Evolutionary conservation across 2,329 filamentous ascomycete genomes (phyloP), one percentile per base, ranked within the genome.

Genomic region (Thielaviopsis punctulata): DNA sequence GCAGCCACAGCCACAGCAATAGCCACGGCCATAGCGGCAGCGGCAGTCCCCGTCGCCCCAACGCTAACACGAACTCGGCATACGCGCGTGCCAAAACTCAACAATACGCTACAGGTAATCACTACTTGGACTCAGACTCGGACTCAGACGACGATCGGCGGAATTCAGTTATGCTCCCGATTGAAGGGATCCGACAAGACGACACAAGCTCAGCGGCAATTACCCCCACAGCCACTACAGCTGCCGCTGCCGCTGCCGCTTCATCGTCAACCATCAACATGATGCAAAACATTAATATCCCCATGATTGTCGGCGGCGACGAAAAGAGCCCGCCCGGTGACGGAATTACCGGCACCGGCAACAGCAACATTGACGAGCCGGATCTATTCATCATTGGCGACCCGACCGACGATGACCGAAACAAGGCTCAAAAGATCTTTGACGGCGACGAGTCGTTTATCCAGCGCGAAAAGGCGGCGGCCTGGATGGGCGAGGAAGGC

Each of bases 371-470:
- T 10, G 76, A 80, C 50, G 76, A 79, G 60, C 76, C 76, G 4
- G 71, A 75, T 21, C 41, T 49, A 13, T 74, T 78, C 47, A 65
- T 76, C 1, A 63, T 79, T 27, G 76, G 76, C 27, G 73, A 78
- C 22, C 76, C 76, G 7, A 75, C 77, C 1, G 76, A 80, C 36
- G 80, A 84, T 53, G 88, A 95, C 59, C 73, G 76, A 19, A 77
- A 84, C 58, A 86, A 84, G 62, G 92, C 90, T 1, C 76, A 81
- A 59, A 82, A 80, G 61, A 87, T 98, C 41, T 96, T 79, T 62
- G 82, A 90, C 53, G 88, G 89, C 39, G 79, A 82, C 55, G 88
- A 95, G 62, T 81, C 86, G 49, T 84, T 89, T 55, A 80, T 92
- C 21, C 74, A 75, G 41, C 88, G 86, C 61, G 79, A 83, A 27